phyloP scores from a whole-genome alignment of 768 basidiomycete species.

The Macrolepiota fuliginosa region DNA sequence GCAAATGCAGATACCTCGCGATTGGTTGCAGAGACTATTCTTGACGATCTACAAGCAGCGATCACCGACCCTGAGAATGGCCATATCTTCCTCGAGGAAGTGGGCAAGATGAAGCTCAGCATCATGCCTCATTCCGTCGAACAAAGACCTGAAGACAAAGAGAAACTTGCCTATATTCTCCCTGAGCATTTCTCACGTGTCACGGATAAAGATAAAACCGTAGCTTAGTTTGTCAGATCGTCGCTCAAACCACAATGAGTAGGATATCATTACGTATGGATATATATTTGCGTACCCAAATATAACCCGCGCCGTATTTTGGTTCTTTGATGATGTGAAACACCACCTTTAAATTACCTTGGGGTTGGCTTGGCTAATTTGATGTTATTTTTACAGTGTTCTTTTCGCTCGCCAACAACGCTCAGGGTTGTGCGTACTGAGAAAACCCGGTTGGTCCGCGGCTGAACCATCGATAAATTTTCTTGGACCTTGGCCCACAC shows the following conservation, averaged over 20 bases:
- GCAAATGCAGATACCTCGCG: constrained; percentile 87
- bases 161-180: constrained; percentile 73
- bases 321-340: neutral
- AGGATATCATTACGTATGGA: neutral
- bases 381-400: no score
- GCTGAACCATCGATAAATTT: neutral
- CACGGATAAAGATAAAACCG: no score
- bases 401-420: neutral
- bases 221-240: neutral
- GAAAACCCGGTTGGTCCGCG: neutral
- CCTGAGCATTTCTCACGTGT: constrained; percentile 63
- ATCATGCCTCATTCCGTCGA: constrained; percentile 71
- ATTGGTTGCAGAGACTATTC: constrained; percentile 64
- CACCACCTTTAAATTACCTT: neutral
- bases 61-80: constrained; percentile 25
- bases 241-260: no score
- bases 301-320: neutral
- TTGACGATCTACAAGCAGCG: constrained; percentile 63
- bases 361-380: no score
- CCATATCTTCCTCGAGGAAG: constrained; percentile 59
- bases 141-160: constrained; percentile 55
- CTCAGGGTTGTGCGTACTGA: neutral
- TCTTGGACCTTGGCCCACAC: neutral
- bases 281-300: neutral
- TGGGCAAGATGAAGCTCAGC: constrained; percentile 80